A percentile compares a stretch with the other conserved stretches of the same genome.
phyloP scores from a whole-genome alignment of 176 grass and related monocot genomes.

The Eremochloa ophiuroides region DNA sequence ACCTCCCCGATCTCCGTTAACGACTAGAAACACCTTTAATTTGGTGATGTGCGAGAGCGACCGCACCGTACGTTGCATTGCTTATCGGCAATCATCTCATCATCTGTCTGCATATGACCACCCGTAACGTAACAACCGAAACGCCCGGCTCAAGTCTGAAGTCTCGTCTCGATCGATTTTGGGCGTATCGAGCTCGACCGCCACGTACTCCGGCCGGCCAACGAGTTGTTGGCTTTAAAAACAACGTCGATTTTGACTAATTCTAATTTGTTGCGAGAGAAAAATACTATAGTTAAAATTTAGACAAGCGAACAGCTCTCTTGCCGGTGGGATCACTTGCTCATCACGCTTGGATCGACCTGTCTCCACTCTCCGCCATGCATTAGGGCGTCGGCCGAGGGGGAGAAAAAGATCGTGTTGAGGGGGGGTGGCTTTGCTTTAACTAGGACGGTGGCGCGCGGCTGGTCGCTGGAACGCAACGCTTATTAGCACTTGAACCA shows the following conservation, averaged over 20 bases:
- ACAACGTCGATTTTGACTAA: no score
- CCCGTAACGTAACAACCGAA: conserved; percentile 4
- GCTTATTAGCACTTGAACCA: conserved; percentile 32
- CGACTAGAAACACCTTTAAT: no score
- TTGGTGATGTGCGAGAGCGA: neutral
- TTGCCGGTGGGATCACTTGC: conserved; percentile 37
- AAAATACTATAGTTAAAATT: no score
- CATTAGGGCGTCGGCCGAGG: neutral
- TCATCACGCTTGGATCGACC: conserved; percentile 21
- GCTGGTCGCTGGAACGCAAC: conserved; percentile 21
- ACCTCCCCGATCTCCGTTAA: conserved; percentile 20
- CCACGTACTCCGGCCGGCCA: neutral
- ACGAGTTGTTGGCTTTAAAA: no score
- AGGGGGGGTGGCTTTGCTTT: conserved; percentile 27
- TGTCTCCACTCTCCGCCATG: neutral
- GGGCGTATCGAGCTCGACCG: neutral
- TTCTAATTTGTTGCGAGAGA: no score
- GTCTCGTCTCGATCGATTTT: no score
- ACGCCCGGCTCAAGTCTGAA: neutral
- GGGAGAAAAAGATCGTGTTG: neutral
- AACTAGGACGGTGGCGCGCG: conserved; percentile 9
- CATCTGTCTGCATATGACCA: no score
- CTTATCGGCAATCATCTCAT: neutral
- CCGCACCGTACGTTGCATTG: conserved; percentile 19
- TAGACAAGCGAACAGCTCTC: no score